Base-by-base conservation (phyloP, 1,284 basidiomycete genomes). In the Ganoderma resinaceum region DNA sequence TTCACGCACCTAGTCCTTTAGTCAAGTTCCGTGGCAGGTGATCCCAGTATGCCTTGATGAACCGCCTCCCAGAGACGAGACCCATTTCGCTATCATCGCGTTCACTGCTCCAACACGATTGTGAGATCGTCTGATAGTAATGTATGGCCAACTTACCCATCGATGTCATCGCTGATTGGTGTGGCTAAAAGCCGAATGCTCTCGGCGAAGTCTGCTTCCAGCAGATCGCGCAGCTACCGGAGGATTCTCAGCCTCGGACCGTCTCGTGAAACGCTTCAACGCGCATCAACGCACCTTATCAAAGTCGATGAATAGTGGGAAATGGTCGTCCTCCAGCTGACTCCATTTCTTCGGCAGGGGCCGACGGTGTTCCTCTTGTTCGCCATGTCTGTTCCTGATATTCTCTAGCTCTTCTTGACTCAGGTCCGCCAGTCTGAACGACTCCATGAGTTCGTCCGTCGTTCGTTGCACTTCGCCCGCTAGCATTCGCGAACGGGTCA, bases 261-360 rank as follows among this genome's bases (percentile, higher is more conserved):
- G 55, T 35, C 55, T 4, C 18, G 6, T 53, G 3, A 57, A n/a
- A 18, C 6, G 18, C 16, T 16, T 29, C 29, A 23, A 7, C 0
- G 18, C 74, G 62, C 76, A 75, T 60, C 62, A n/a, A 71, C 80
- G 37, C 71, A 90, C 91, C 70, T 83, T 81, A 71, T 91, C 86
- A 62, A 87, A 89, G 0, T 89, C 90, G 9, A 91, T 75, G 68
- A 93, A 93, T 63, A 93, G 75, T 75, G 91, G 92, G 68, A 93
- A 93, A 74, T 93, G 87, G 0, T 80, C 74, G 33, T 90, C 89
- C 29, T 81, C 73, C 2, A 93, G 79, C 20, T 85, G 81, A 60
- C 88, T 88, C 71, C 87, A 92, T 33, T 76, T 80, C 20, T 73
- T 70, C 1, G 91, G 91, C 2, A 92, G 79, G 5, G 86, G 77